phyloP scores from a whole-genome alignment of 257 asterid species.

The Orobanche coerulescens region DNA sequence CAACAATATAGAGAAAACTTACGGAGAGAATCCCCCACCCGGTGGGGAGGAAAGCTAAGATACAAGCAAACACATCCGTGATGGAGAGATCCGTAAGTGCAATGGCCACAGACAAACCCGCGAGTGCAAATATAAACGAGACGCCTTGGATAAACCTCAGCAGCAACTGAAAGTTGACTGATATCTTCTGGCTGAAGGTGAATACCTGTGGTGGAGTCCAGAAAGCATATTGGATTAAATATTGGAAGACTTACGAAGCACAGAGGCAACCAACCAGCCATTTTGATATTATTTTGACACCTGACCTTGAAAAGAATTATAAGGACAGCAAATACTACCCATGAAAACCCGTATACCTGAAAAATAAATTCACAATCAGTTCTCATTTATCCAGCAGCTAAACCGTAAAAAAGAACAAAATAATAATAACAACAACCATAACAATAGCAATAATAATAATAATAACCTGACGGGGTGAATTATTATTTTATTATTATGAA shows the following conservation, averaged over 20 bases:
- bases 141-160: conserved; percentile 89
- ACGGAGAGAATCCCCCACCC: conserved; percentile 99
- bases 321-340: conserved; percentile 79
- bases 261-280: too few relatives aligned
- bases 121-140: conserved; percentile 66
- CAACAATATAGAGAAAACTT: conserved; percentile 25
- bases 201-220: conserved; percentile 60
- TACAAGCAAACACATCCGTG: conserved; percentile 70
- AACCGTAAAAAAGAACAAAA: not conserved
- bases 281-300: conserved; percentile 11
- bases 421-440: too few relatives aligned
- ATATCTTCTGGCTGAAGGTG: conserved; percentile 94
- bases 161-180: conserved; percentile 92
- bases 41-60: conserved; percentile 94
- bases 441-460: too few relatives aligned
- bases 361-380: conserved; percentile 16
- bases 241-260: not conserved
- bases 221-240: conserved; percentile 9
- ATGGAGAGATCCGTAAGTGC: conserved; percentile 50
- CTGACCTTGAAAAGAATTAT: conserved; percentile 87
- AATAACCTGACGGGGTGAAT: too few relatives aligned
- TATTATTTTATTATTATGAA: too few relatives aligned
- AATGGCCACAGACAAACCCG: conserved; percentile 70
- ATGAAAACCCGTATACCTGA: conserved; percentile 83
- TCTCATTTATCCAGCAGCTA: not conserved